These are phyloP conservation scores for Trypanosoma cruzi DNA, from an alignment of 208 protist species.

Conservation along the genomic window DNA sequence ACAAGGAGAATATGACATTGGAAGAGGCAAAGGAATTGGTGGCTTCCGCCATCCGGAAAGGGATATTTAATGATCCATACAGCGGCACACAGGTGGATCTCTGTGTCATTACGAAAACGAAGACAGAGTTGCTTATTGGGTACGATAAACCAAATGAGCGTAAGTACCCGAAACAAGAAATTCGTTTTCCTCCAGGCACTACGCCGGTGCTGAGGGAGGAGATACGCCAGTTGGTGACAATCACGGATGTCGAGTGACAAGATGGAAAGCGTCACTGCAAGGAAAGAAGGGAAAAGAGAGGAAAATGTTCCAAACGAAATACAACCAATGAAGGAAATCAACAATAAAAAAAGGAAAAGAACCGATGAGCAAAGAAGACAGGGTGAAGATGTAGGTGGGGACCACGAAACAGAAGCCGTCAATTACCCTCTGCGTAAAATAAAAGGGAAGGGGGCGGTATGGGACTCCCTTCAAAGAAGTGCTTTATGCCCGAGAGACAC, in stretches of 20 bases:
- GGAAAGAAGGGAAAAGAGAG: conserved; percentile 16
- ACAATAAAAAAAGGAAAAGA: conserved; percentile 20
- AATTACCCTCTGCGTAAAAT: not conserved
- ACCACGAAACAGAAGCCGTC: conserved; percentile 9
- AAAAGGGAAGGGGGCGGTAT: not conserved
- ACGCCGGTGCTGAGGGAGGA: conserved; percentile 77
- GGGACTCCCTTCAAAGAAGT: not conserved
- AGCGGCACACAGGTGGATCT: conserved; percentile 99
- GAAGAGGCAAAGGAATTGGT: conserved; percentile 98
- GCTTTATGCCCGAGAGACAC: not conserved
- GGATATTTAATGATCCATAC: conserved; percentile 99
- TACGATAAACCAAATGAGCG: conserved; percentile 89
- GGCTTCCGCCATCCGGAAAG: conserved; percentile 96
- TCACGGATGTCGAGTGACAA: conserved; percentile 57
- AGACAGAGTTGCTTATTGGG: conserved; percentile 84
- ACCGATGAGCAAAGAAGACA: conserved; percentile 1
- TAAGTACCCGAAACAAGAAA: conserved; percentile 74
- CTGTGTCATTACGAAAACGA: conserved; percentile 95
- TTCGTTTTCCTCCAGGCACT: conserved; percentile 76
- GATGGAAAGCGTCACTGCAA: conserved; percentile 3
- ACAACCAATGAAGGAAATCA: not conserved
- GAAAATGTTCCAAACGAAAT: not conserved
- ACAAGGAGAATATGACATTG: conserved; percentile 92
- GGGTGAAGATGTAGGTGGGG: not conserved
- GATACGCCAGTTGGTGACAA: conserved; percentile 76